Base-by-base conservation (phyloP, 23 red algal species). In the Agarophyton chilense region DNA sequence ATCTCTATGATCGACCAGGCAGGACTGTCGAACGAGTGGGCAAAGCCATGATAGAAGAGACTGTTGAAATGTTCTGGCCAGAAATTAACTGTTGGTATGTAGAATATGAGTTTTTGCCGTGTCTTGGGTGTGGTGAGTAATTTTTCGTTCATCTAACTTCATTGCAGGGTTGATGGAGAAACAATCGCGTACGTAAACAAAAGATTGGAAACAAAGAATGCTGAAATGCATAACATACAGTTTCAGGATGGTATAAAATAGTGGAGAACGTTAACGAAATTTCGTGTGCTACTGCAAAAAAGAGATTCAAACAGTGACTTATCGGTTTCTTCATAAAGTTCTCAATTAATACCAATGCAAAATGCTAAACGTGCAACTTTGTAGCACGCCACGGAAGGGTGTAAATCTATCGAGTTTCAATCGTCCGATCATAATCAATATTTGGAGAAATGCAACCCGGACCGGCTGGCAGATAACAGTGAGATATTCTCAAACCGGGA, bases 161-260 rank as follows among this genome's bases (percentile, higher is more conserved):
- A 35, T 17, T 36, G 43, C 12, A 86, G 82, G 82, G 82, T 86
- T 19, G 82, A 86, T 31, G 41, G 82, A 11, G 64, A 86, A 55
- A 58, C 73, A 12, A 39, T 86, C 7, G 64, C 47, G 13, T 86
- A 86, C 43, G 18, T 13, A 2, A 67, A 46, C 38, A 46, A 16
- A 14, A 72, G 2, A 3, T 24, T 40, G 4, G 64, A 40, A 8
- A 72, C 49, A 10, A 22, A 22, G 1, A 74, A 25, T 12, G 68
- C 68, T 31, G 82, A 64, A 22, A 55, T 86, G 82, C 82, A 86
- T 73, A 22, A 22, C 25, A 31, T 86, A 8, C 24, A 71, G 26
- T 86, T 52, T 72, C 64, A 45, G 18, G 82, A 86, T 74, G 82
- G 82, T 0, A 55, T 86, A 31, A 70, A 51, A 52, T 63, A 86